Evolutionary conservation across 768 basidiomycete genomes (phyloP).

Genomic region (Leccinellum luteum): DNA sequence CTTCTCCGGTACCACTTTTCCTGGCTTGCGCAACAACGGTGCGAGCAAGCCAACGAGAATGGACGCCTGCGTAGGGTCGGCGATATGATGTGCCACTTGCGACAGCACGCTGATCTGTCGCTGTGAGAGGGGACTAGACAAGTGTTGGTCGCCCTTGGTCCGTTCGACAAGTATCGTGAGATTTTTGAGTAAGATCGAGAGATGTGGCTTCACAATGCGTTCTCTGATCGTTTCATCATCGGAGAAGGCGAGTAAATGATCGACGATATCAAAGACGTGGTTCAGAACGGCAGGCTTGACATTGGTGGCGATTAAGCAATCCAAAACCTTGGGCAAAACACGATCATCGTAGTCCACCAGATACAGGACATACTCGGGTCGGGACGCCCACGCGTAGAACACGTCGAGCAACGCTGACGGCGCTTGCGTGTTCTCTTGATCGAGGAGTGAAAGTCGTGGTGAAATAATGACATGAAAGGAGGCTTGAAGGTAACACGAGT

Average conservation of each 20-base stretch:
- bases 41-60: conserved; percentile 69
- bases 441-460: conserved; percentile 62
- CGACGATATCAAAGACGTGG: conserved; percentile 78
- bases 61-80: conserved; percentile 67
- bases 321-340: conserved; percentile 75
- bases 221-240: conserved; percentile 50
- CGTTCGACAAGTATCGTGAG: conserved; percentile 67
- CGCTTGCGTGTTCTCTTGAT: background rate
- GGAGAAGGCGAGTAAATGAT: conserved; percentile 59
- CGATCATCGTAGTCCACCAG: conserved; percentile 68
- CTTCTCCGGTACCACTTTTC: conserved; percentile 78
- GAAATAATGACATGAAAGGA: conserved; percentile 74
- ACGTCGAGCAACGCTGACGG: background rate
- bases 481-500: conserved; percentile 60
- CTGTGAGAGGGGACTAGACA: conserved; percentile 67
- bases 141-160: conserved; percentile 46
- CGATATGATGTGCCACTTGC: conserved; percentile 69
- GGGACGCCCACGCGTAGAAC: conserved; percentile 62
- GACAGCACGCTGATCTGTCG: conserved; percentile 83
- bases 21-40: conserved; percentile 76
- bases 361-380: conserved; percentile 53
- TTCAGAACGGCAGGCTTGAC: conserved; percentile 75
- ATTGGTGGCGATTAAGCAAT: conserved; percentile 75
- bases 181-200: conserved; percentile 67
- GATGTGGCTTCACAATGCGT: conserved; percentile 62